A percentile compares a stretch with the other conserved stretches of the same genome.
phyloP scores from a whole-genome alignment of 805 yeast genomes.

The Kodamaea sagamina region DNA sequence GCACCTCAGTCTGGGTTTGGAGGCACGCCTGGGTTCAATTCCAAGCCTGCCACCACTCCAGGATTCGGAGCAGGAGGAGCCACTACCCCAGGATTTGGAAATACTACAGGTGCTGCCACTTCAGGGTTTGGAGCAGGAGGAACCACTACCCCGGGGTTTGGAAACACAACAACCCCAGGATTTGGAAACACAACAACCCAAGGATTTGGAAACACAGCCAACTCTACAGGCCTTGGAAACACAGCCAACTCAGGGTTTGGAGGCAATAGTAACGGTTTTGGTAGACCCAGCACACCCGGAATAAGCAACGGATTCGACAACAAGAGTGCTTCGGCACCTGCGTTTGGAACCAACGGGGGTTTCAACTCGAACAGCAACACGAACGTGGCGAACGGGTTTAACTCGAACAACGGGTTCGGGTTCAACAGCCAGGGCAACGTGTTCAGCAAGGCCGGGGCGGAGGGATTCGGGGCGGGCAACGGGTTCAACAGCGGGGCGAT shows the following conservation, averaged over 20 bases:
- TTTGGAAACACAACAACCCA: neutral
- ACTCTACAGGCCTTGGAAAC: neutral
- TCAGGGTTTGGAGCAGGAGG: conserved; percentile 4
- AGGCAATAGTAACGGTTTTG: conserved; percentile 3
- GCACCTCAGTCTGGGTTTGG: conserved; percentile 11
- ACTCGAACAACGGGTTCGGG: neutral
- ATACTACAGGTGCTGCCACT: neutral
- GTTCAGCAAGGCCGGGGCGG: neutral
- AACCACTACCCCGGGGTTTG: neutral
- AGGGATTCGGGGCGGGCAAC: neutral
- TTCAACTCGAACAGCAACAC: neutral
- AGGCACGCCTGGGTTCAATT: neutral
- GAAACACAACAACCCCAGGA: neutral
- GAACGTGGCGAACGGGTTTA: neutral
- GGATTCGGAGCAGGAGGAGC: neutral
- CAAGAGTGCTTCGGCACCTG: conserved; percentile 6
- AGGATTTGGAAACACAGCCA: too few species aligned
- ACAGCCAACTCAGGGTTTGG: neutral
- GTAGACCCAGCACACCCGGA: neutral
- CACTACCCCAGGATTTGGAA: conserved; percentile 2
- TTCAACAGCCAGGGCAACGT: neutral
- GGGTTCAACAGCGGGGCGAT: conserved; percentile 3
- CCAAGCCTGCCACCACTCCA: too few species aligned
- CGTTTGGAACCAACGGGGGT: conserved; percentile 3
- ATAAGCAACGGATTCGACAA: neutral